These are phyloP conservation scores for Diaporthe eres DNA, from an alignment of 2,329 filamentous ascomycete genomes.

Conservation along the genomic window DNA sequence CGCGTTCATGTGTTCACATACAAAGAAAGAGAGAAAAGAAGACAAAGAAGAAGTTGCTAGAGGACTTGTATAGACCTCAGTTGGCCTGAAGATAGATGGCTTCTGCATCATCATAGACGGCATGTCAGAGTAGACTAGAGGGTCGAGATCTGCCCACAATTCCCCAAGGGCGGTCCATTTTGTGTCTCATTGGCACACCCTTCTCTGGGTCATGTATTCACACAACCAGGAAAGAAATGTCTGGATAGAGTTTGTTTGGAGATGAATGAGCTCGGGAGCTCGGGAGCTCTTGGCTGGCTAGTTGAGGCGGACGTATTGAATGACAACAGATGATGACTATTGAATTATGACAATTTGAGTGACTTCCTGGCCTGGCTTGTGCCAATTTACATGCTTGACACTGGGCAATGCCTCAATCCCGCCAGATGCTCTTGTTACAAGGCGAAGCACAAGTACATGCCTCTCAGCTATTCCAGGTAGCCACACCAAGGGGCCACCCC, in stretches of 20 bases:
- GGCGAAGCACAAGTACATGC: neutral
- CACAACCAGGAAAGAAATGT: conserved; percentile 15
- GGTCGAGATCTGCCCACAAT: neutral
- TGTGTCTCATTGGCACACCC: neutral
- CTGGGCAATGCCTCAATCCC: neutral
- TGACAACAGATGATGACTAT: conserved; percentile 1
- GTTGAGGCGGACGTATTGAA: neutral
- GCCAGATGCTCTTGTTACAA: neutral
- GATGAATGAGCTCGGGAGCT: conserved; percentile 15
- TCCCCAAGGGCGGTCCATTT: neutral
- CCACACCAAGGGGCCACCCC: neutral
- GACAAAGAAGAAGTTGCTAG: conserved; percentile 19
- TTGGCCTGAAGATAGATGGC: conserved; percentile 37
- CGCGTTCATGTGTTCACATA: conserved; percentile 9
- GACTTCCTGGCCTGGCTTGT: neutral
- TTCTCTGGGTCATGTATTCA: conserved; percentile 20
- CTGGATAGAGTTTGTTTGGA: conserved; percentile 17
- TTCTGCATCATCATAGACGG: conserved; percentile 36
- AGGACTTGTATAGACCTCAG: conserved; percentile 35
- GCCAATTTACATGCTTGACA: neutral
- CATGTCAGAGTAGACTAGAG: conserved; percentile 21
- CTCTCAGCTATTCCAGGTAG: neutral
- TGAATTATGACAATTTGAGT: neutral
- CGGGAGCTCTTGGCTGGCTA: neutral
- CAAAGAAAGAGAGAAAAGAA: conserved; percentile 18